Conservation (phyloP, 1,284 basidiomycete species). For the Pyrrhoderma noxium region DNA sequence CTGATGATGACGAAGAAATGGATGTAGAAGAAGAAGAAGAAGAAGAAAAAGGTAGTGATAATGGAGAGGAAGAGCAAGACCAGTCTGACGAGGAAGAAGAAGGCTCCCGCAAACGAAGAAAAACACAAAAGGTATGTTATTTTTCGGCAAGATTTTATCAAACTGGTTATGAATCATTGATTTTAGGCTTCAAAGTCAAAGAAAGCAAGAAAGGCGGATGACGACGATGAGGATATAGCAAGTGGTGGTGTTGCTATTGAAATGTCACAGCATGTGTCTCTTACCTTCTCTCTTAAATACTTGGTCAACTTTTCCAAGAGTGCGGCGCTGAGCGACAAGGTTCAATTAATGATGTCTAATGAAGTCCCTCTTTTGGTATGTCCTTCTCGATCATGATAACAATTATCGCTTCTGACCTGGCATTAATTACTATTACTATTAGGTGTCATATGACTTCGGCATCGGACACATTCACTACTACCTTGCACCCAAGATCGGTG, state of each 20-base stretch:
- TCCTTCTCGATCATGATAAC: constrained; percentile 15
- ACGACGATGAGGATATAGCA: constrained; percentile 34
- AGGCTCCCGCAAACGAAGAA: constrained; percentile 49
- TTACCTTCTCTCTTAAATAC: constrained; percentile 98
- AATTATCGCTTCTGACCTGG: neutral
- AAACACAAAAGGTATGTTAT: constrained; percentile 42
- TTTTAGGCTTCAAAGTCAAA: constrained; percentile 28
- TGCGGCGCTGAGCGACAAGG: constrained; percentile 64
- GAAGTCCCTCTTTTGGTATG: constrained; percentile 84
- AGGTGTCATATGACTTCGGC: constrained; percentile 84
- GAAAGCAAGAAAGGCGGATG: constrained; percentile 41
- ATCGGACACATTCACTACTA: constrained; percentile 82
- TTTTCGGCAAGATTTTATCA: neutral
- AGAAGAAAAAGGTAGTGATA: constrained; percentile 31
- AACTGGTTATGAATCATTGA: neutral
- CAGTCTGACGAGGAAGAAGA: constrained; percentile 28
- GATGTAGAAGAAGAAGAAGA: constrained; percentile 34
- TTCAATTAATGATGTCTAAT: constrained; percentile 83
- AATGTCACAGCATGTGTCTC: constrained; percentile 85
- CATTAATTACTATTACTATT: neutral
- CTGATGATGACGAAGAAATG: constrained; percentile 36
- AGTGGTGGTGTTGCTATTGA: constrained; percentile 67
- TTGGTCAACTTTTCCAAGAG: constrained; percentile 97
- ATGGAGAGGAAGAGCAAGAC: constrained; percentile 31
- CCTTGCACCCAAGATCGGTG: constrained; percentile 84